These are phyloP conservation scores for Dendrothele bispora DNA, from an alignment of 768 basidiomycete genomes.

Conservation along the genomic window DNA sequence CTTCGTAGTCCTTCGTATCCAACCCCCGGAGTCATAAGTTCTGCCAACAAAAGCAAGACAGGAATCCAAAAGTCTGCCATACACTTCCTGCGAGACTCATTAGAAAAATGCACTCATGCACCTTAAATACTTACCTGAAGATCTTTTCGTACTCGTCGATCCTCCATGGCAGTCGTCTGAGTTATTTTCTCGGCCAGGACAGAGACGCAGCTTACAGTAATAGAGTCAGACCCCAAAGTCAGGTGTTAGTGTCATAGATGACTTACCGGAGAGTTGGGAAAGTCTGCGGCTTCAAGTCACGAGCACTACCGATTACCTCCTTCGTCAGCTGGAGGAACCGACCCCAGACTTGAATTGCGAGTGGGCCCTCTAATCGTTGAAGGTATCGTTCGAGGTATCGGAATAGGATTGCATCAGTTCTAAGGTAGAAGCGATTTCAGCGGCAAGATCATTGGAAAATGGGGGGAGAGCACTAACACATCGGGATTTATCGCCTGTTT, in stretches of 20 bases:
- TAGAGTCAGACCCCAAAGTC: too few relatives aligned
- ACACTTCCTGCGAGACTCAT: conserved; percentile 60
- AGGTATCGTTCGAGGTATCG: conserved; percentile 89
- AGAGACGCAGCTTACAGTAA: conserved; percentile 83
- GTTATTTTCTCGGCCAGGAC: conserved; percentile 80
- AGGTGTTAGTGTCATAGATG: not conserved
- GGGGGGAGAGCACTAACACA: conserved; percentile 47
- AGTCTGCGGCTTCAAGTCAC: conserved; percentile 69
- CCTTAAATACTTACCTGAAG: conserved; percentile 56
- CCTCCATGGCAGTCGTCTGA: conserved; percentile 90
- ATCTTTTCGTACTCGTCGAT: conserved; percentile 84
- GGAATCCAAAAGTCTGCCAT: conserved; percentile 80
- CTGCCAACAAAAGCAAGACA: conserved; percentile 74
- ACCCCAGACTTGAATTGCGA: conserved; percentile 91
- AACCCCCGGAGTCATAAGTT: conserved; percentile 72
- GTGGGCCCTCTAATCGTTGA: conserved; percentile 78
- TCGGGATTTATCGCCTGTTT: conserved; percentile 64
- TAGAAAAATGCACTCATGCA: not conserved
- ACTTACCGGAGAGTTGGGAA: conserved; percentile 73
- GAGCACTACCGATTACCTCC: conserved; percentile 65
- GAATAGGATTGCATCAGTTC: conserved; percentile 73
- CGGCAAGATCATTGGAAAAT: conserved; percentile 9
- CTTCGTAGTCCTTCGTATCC: conserved; percentile 72
- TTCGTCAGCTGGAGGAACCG: conserved; percentile 76
- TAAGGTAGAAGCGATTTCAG: conserved; percentile 31